Evolutionary conservation across 176 grass and related monocot species (phyloP).

Genomic region (Alopecurus myosuroides): DNA sequence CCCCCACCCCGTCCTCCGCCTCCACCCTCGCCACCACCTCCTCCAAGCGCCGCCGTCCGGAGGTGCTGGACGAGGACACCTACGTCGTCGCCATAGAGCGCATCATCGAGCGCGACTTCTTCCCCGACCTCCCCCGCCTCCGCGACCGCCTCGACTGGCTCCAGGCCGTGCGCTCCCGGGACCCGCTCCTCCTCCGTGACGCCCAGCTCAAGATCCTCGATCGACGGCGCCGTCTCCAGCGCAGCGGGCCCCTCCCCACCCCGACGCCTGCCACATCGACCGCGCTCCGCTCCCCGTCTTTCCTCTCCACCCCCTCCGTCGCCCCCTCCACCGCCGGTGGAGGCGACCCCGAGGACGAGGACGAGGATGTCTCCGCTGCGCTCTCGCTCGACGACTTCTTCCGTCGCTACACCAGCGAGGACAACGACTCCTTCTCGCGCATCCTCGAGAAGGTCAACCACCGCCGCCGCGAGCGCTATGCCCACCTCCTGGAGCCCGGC

Average conservation of each 20-base stretch:
- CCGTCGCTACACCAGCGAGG: slow-evolving; percentile 79
- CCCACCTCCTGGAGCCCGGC: slow-evolving; percentile 65
- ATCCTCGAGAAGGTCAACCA: slow-evolving; percentile 90
- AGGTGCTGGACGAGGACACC: slow-evolving; percentile 83
- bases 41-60: slow-evolving; percentile 52
- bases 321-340: neutral
- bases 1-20: slow-evolving; percentile 27
- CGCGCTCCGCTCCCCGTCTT: slow-evolving; percentile 54
- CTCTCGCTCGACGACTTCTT: slow-evolving; percentile 79
- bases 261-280: slow-evolving; percentile 58
- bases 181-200: slow-evolving; percentile 82
- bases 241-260: slow-evolving; percentile 23
- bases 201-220: slow-evolving; percentile 97
- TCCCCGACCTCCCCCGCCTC: slow-evolving; percentile 81
- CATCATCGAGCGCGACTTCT: slow-evolving; percentile 95
- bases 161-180: slow-evolving; percentile 72
- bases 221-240: slow-evolving; percentile 32
- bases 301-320: slow-evolving; percentile 46
- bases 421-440: slow-evolving; percentile 87
- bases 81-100: slow-evolving; percentile 78
- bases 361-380: slow-evolving; percentile 42
- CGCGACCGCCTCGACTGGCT: slow-evolving; percentile 96
- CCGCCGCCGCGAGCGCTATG: slow-evolving; percentile 63
- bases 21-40: slow-evolving; percentile 10
- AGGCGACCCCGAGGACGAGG: slow-evolving; percentile 18